Evolutionary conservation across 768 basidiomycete genomes (phyloP).

Genomic region (Cubamyces lactineus): DNA sequence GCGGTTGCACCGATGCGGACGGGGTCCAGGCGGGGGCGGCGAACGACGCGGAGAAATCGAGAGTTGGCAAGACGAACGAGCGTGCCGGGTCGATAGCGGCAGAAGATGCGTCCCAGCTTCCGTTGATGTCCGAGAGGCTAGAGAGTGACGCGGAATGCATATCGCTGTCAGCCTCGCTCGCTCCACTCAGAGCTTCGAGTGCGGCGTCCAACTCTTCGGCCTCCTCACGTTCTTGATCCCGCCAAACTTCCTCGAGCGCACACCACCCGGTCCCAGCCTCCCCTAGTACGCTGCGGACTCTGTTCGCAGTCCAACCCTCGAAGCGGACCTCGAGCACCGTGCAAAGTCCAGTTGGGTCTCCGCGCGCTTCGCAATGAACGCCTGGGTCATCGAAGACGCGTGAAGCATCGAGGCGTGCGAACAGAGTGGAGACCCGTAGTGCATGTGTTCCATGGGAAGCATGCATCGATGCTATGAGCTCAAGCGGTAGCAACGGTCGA

Average conservation of each 20-base stretch:
- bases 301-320: conserved; percentile 68
- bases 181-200: conserved; percentile 33
- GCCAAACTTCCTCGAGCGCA: conserved; percentile 58
- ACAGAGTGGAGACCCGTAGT: conserved; percentile 66
- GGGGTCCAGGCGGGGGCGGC: conserved; percentile 26
- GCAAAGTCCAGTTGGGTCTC: conserved; percentile 58
- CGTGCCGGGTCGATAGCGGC: conserved; percentile 55
- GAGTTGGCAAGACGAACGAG: conserved; percentile 76
- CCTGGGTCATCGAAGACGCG: conserved; percentile 64
- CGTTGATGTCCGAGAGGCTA: conserved; percentile 12
- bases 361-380: conserved; percentile 64
- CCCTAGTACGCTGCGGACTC: conserved; percentile 70
- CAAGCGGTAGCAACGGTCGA: conserved; percentile 55
- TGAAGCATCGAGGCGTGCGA: conserved; percentile 70
- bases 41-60: conserved; percentile 68
- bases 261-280: conserved; percentile 79
- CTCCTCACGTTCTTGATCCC: conserved; percentile 27
- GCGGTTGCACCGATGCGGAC: conserved; percentile 9
- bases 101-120: conserved; percentile 14
- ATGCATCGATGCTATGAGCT: conserved; percentile 56
- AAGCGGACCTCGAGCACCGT: conserved; percentile 72
- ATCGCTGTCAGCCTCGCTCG: conserved; percentile 2
- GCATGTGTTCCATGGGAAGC: conserved; percentile 57
- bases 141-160: conserved; percentile 9
- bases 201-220: conserved; percentile 34